Evolutionary conservation across 2,329 filamentous ascomycete species (phyloP).

Genomic region (Nigrospora sphaerica): DNA sequence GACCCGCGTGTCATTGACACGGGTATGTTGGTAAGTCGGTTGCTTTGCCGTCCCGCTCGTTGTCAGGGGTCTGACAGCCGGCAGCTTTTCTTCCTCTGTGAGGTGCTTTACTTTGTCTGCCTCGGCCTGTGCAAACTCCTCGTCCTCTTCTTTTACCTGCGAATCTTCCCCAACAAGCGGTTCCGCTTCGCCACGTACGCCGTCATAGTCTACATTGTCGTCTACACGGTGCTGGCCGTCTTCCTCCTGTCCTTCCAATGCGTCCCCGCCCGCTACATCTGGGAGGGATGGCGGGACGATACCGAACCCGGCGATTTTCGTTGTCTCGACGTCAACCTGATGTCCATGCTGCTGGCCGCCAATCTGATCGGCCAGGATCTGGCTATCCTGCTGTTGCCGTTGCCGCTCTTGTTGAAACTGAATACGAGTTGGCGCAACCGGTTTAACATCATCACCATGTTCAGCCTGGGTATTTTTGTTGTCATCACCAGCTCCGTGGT

Average conservation of each 20-base stretch:
- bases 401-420: conserved; percentile 23
- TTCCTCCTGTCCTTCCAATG: conserved; percentile 29
- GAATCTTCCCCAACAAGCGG: conserved; percentile 18
- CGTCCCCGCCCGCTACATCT: conserved; percentile 21
- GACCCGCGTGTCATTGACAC: conserved; percentile 13
- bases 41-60: background rate
- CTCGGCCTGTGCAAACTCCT: conserved; percentile 23
- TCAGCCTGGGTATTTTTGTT: conserved; percentile 29
- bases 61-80: too few species aligned
- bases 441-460: conserved; percentile 25
- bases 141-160: conserved; percentile 24
- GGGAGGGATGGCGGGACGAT: conserved; percentile 23
- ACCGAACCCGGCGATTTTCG: conserved; percentile 7
- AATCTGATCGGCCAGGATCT: conserved; percentile 27
- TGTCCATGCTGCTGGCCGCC: conserved; percentile 20
- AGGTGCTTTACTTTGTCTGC: conserved; percentile 23
- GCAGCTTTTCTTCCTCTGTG: conserved; percentile 25
- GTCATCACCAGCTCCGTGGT: conserved; percentile 20
- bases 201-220: conserved; percentile 16
- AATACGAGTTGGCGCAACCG: conserved; percentile 18
- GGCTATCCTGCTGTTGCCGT: conserved; percentile 24
- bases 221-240: conserved; percentile 19
- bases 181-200: conserved; percentile 19
- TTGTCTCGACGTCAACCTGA: conserved; percentile 24
- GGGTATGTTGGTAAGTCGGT: conserved; percentile 20